A percentile compares a stretch with the other conserved stretches of the same genome.
Conservation (phyloP, 805 yeast genomes). For the Komagataella mondaviorum region DNA sequence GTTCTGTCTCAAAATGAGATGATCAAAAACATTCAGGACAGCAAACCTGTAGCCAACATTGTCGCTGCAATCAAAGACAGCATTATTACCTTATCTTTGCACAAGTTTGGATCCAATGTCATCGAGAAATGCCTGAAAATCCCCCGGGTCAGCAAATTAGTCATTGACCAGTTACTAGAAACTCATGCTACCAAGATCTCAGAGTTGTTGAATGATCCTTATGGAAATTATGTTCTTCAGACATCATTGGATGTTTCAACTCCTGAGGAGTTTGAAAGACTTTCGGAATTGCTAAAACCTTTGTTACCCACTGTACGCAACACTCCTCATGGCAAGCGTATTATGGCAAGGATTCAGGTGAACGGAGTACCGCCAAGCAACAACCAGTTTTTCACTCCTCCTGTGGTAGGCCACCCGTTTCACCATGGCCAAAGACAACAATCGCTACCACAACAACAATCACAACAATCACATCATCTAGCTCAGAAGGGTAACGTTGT, state of each 20-base stretch:
- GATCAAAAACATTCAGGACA: constrained; percentile 2
- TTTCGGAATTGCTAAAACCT: constrained; percentile 54
- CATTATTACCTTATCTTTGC: constrained; percentile 29
- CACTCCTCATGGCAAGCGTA: constrained; percentile 95
- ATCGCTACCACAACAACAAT: background rate
- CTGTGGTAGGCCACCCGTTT: background rate
- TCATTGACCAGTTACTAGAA: constrained; percentile 28
- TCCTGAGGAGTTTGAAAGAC: constrained; percentile 33
- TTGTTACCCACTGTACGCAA: constrained; percentile 66
- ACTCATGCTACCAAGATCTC: constrained; percentile 5
- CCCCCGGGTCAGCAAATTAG: constrained; percentile 27
- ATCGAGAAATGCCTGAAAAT: constrained; percentile 42
- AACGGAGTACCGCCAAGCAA: constrained; percentile 14
- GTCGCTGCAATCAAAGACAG: constrained; percentile 2
- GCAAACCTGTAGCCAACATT: constrained; percentile 1
- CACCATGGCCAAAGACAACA: background rate
- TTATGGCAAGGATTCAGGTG: constrained; percentile 44
- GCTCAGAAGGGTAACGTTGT: background rate
- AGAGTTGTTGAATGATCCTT: constrained; percentile 37
- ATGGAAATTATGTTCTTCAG: constrained; percentile 46
- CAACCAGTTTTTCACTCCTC: background rate
- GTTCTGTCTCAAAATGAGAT: constrained; percentile 29
- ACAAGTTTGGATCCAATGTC: constrained; percentile 48
- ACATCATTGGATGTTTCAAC: constrained; percentile 45
- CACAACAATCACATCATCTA: background rate